Base-by-base conservation (phyloP, 257 asterid genomes). In the Solanum gracilifrons region DNA sequence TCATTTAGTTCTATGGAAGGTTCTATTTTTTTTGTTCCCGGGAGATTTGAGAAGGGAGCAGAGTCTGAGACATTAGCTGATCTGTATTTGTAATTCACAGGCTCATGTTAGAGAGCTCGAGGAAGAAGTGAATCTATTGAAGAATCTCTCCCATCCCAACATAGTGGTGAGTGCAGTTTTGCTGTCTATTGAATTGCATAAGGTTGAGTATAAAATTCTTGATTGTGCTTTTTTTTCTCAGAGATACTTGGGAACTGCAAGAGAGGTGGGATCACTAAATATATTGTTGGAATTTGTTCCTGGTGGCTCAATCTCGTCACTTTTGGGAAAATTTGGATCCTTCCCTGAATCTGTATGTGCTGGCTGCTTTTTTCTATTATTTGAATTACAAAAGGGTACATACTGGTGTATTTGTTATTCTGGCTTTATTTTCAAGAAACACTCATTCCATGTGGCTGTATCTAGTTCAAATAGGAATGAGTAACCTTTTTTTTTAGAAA, bases 241-340 rank as follows among this genome's bases (percentile, higher is more conserved):
- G 99, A 95, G 99, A 88, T 97, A 97, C 92, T 89, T 97, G 90
- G 99, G 99, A 87, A 97, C 99, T 85, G 99, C 97, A 87, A 91
- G 99, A 89, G 99, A 97, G 93, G 94, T 88, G 69, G 98, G 94
- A 84, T 93, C 99, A 16, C 89, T 97, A 89, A 94, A 97, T 90
- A 97, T 97, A 90, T 92, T 97, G 91, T 88, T 97, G 90, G 99
- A 97, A 88, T 97, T 97, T 92, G 99, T 97, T 87, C 98, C 99
- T 4, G 98, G 99, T 87, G 99, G 99, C 88, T 96, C 99, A 72
- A 97, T 97, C 88, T 93, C 99, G 51, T 97, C 99, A 58, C 99
- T 97, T 82, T 83, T 97, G 92, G 99, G 98, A 86, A 97, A 96
- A 82, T 96, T 97, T 88, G 99, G 99, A 87, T 97, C 99, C 86